Evolutionary conservation across 306 rosid genomes (phyloP).

Genomic region (Morella rubra): DNA sequence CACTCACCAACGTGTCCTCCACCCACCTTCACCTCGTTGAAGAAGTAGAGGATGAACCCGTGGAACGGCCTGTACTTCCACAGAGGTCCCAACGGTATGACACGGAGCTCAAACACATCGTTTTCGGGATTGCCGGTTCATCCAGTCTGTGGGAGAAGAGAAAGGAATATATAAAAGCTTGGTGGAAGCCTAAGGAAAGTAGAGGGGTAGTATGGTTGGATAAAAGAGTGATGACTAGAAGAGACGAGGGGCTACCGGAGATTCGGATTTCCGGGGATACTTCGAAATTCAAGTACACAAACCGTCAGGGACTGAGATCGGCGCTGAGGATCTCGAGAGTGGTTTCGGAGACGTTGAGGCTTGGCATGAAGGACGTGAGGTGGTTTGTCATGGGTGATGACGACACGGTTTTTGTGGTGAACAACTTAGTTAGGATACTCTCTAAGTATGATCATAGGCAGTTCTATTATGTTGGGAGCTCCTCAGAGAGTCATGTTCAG

Average conservation of each 20-base stretch:
- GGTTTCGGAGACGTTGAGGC: constrained; percentile 74
- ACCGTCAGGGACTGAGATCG: constrained; percentile 72
- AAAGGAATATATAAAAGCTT: constrained; percentile 75
- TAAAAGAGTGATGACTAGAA: constrained; percentile 27
- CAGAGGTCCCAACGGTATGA: constrained; percentile 28
- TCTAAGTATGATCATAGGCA: constrained; percentile 72
- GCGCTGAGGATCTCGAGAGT: constrained; percentile 86
- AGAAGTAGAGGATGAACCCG: not conserved
- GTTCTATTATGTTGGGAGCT: constrained; percentile 77
- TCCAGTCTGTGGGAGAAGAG: constrained; percentile 64
- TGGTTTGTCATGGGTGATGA: constrained; percentile 98
- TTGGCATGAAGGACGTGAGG: constrained; percentile 82
- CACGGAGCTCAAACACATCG: constrained; percentile 63
- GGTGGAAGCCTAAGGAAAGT: constrained; percentile 85
- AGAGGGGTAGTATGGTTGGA: constrained; percentile 92
- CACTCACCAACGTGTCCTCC: constrained; percentile 33
- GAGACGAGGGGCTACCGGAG: constrained; percentile 59
- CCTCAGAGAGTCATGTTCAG: constrained; percentile 89
- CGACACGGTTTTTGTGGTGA: constrained; percentile 77
- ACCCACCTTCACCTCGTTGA: not conserved
- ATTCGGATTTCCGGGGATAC: constrained; percentile 66
- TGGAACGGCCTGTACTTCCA: constrained; percentile 22
- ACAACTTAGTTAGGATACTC: constrained; percentile 65
- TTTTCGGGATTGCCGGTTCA: constrained; percentile 86
- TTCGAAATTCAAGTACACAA: constrained; percentile 50